Conservation (phyloP, 305 asterid genomes). For the Petunia hybrid region DNA sequence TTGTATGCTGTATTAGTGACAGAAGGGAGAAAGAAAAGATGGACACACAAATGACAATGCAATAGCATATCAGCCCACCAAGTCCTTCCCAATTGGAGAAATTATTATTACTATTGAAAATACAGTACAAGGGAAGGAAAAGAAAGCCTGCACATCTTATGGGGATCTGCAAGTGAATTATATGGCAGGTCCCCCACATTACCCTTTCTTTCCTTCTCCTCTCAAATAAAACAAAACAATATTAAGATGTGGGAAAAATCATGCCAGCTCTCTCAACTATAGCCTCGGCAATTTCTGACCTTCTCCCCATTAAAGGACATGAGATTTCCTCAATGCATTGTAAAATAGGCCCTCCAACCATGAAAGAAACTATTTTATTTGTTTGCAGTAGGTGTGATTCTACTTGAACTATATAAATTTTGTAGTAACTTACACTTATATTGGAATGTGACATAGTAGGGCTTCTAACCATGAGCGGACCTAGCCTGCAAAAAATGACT, state of each 20-base stretch:
- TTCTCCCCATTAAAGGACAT: background rate
- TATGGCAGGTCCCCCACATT: background rate
- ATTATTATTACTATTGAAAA: conserved; percentile 25
- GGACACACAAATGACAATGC: conserved; percentile 24
- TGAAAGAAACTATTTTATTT: background rate
- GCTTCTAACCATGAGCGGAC: background rate
- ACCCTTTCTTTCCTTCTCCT: background rate
- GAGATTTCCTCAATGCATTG: conserved; percentile 3
- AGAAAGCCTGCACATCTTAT: conserved; percentile 33
- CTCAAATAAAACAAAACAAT: background rate
- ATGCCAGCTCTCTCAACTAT: background rate
- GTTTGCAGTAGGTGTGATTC: too few relatives aligned
- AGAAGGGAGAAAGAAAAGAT: conserved; percentile 1
- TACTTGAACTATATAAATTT: too few relatives aligned
- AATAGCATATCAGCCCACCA: conserved; percentile 20
- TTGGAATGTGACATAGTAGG: background rate
- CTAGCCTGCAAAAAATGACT: background rate
- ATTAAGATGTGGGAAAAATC: background rate
- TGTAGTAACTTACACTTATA: too few relatives aligned
- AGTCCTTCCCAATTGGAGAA: background rate
- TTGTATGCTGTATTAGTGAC: conserved; percentile 28
- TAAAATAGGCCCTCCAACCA: background rate
- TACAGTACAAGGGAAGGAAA: conserved; percentile 29
- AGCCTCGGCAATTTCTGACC: background rate
- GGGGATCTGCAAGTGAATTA: conserved; percentile 32